A percentile compares a stretch with the other conserved stretches of the same genome.
phyloP scores from a whole-genome alignment of 2,329 filamentous ascomycete genomes.

The Neoascochyta sp. region DNA sequence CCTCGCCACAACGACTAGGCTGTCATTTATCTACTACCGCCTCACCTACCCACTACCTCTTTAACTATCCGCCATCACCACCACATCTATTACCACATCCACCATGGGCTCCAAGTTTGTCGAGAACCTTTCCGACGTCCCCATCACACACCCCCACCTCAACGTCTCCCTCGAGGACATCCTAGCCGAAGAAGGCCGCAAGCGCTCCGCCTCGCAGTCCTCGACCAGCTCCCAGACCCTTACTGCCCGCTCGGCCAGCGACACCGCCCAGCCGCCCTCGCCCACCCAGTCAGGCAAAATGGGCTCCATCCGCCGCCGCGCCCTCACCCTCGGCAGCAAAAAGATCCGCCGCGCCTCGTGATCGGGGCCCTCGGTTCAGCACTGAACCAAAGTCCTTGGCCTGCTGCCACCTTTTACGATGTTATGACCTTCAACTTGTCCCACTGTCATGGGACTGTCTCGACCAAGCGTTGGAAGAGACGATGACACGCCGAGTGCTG shows the following conservation, averaged over 20 bases:
- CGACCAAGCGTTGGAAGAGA: conserved; percentile 35
- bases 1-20: no score
- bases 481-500: no score
- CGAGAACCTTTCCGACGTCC: conserved; percentile 38
- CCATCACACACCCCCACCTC: conserved; percentile 37
- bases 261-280: conserved; percentile 21
- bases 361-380: conserved; percentile 3
- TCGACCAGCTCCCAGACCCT: conserved; percentile 25
- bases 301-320: conserved; percentile 20
- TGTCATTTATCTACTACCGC: background rate
- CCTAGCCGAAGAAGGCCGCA: conserved; percentile 37
- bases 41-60: background rate
- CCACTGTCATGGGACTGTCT: conserved; percentile 6
- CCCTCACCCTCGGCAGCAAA: conserved; percentile 33
- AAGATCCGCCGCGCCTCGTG: conserved; percentile 26
- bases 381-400: no score
- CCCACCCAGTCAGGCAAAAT: conserved; percentile 23
- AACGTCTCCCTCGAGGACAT: conserved; percentile 41
- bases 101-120: conserved; percentile 39
- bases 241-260: conserved; percentile 22
- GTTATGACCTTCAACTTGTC: conserved; percentile 3
- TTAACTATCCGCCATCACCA: background rate
- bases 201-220: conserved; percentile 32
- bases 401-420: conserved; percentile 7
- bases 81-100: conserved; percentile 2